Evolutionary conservation across 1,284 basidiomycete genomes (phyloP).

Genomic region (Lignosus rhinocerotis): DNA sequence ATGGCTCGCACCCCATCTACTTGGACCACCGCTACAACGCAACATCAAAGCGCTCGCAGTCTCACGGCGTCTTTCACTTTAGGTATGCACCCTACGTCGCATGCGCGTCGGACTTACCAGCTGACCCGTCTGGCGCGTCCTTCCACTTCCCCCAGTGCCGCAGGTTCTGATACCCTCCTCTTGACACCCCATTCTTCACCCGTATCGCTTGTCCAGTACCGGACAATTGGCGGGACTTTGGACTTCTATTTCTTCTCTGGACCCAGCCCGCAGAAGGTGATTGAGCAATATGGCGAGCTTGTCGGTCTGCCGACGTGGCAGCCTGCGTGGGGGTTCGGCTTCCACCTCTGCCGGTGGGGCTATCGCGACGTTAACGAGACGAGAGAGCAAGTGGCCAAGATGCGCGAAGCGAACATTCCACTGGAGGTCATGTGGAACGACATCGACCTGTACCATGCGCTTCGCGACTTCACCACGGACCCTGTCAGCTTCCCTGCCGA

Average conservation of each 20-base stretch:
- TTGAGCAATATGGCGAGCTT: constrained; percentile 65
- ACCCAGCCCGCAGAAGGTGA: constrained; percentile 56
- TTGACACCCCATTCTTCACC: constrained; percentile 51
- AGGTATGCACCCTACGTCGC: constrained; percentile 64
- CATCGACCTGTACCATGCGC: constrained; percentile 69
- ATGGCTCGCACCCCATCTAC: constrained; percentile 72
- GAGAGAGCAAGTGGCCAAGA: constrained; percentile 62
- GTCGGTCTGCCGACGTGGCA: constrained; percentile 68
- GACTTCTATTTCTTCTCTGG: constrained; percentile 70
- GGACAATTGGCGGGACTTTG: constrained; percentile 65
- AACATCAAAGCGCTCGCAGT: constrained; percentile 48
- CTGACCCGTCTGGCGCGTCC: constrained; percentile 48
- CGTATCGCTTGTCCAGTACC: constrained; percentile 62
- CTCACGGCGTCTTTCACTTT: constrained; percentile 74
- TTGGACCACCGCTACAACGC: constrained; percentile 61
- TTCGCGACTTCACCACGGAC: constrained; percentile 70
- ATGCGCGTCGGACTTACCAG: constrained; percentile 62
- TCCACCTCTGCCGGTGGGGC: constrained; percentile 65
- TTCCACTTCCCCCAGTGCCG: constrained; percentile 62
- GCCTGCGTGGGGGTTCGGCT: constrained; percentile 70
- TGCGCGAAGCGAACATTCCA: constrained; percentile 65
- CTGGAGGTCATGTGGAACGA: constrained; percentile 80
- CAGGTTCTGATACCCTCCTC: constrained; percentile 65
- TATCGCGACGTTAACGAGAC: constrained; percentile 44
- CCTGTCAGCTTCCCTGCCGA: constrained; percentile 61